Evolutionary conservation across 257 asterid species (phyloP).

Genomic region (Gentiana straminea): DNA sequence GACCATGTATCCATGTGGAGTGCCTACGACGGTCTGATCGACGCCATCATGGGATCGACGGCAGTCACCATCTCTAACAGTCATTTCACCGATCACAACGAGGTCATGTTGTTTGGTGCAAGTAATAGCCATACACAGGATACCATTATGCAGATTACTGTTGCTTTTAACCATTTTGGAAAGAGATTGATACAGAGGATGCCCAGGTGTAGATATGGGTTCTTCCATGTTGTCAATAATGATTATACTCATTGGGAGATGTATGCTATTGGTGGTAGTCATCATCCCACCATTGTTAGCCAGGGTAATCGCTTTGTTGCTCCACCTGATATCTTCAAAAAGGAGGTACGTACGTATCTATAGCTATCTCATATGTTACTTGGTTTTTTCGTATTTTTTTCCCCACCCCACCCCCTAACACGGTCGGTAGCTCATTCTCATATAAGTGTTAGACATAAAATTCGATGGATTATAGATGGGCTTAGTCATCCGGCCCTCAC

Average conservation of each 20-base stretch:
- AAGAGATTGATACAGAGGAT: constrained; percentile 80
- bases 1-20: constrained; percentile 75
- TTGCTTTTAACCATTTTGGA: constrained; percentile 84
- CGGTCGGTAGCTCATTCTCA: too few relatives aligned
- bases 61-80: constrained; percentile 65
- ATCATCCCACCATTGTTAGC: constrained; percentile 63
- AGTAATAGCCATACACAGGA: constrained; percentile 38
- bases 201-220: constrained; percentile 79
- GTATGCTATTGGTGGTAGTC: constrained; percentile 95
- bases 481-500: too few relatives aligned
- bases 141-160: constrained; percentile 60
- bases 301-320: constrained; percentile 88
- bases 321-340: constrained; percentile 29
- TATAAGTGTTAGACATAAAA: too few relatives aligned
- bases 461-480: too few relatives aligned
- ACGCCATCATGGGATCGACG: constrained; percentile 56
- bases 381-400: not conserved
- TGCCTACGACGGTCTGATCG: constrained; percentile 57
- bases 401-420: too few relatives aligned
- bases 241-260: constrained; percentile 92
- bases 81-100: constrained; percentile 79
- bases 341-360: constrained; percentile 32
- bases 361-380: too few relatives aligned
- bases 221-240: constrained; percentile 74
- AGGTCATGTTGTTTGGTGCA: constrained; percentile 83